Conservation (phyloP, 352 stramenopile genomes). For the Salisapilia sapeloensis region DNA sequence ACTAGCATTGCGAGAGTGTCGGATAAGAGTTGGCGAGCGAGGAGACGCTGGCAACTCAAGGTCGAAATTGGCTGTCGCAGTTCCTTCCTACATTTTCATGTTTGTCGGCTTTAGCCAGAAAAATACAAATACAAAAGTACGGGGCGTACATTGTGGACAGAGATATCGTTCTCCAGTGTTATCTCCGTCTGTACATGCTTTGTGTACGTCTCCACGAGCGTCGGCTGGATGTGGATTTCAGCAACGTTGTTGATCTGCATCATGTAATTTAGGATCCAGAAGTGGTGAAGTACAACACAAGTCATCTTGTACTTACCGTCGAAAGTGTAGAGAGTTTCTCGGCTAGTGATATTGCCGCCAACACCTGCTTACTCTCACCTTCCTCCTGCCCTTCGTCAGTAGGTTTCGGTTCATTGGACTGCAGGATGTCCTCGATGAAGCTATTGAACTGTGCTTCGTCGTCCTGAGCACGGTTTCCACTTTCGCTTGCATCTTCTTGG, state of each 20-base stretch:
- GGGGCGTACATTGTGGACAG: conserved; percentile 18
- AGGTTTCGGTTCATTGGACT: conserved; percentile 9
- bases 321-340: conserved; percentile 63
- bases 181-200: conserved; percentile 76
- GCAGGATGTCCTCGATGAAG: conserved; percentile 78
- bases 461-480: conserved; percentile 34
- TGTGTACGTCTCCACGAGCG: conserved; percentile 68
- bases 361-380: conserved; percentile 2
- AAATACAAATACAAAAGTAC: neutral
- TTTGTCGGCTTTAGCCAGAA: neutral
- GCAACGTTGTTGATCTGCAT: conserved; percentile 41
- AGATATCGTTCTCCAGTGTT: conserved; percentile 60
- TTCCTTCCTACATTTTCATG: too few relatives aligned
- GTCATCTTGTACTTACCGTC: conserved; percentile 15
- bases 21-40: too few relatives aligned
- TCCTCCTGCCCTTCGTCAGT: conserved; percentile 7
- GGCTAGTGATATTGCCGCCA: conserved; percentile 29
- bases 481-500: conserved; percentile 17
- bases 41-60: too few relatives aligned
- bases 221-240: conserved; percentile 68
- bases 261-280: too few relatives aligned
- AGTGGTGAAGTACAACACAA: conserved; percentile 1
- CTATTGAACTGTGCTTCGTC: conserved; percentile 65
- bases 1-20: too few relatives aligned
- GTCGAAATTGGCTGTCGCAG: too few relatives aligned